Conservation (phyloP, 192 early-diverging fungal genomes). For the Diversispora epigaea region DNA sequence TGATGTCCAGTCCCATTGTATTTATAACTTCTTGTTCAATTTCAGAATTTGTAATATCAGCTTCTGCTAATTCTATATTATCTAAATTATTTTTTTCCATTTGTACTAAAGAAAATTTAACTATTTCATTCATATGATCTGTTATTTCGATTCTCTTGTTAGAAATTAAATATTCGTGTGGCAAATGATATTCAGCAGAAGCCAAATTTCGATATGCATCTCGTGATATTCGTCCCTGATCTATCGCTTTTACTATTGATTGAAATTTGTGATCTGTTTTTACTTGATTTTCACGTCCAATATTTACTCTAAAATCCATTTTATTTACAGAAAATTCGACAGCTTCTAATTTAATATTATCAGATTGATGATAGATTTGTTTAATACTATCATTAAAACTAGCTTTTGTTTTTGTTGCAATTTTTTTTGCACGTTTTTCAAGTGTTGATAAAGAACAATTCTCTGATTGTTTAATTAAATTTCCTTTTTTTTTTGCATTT, state of each 20-base stretch:
- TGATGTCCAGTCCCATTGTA: neutral
- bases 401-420: neutral
- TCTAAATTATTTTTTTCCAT: too few species aligned
- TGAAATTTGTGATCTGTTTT: neutral
- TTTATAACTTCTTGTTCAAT: neutral
- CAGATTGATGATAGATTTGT: neutral
- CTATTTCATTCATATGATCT: neutral
- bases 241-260: neutral
- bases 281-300: neutral
- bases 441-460: neutral
- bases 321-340: conserved; percentile 5
- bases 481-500: neutral
- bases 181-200: neutral
- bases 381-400: neutral
- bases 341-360: neutral
- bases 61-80: neutral
- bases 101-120: neutral
- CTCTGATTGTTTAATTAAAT: neutral
- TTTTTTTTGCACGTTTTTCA: neutral
- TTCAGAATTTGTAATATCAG: neutral
- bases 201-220: neutral
- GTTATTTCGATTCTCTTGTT: neutral
- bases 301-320: neutral
- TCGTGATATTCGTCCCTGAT: neutral
- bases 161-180: neutral